A percentile compares a stretch with the other conserved stretches of the same genome.
Evolutionary conservation across 2,329 filamentous ascomycete genomes (phyloP).

Genomic region (Arthrobotrys megalospora): DNA sequence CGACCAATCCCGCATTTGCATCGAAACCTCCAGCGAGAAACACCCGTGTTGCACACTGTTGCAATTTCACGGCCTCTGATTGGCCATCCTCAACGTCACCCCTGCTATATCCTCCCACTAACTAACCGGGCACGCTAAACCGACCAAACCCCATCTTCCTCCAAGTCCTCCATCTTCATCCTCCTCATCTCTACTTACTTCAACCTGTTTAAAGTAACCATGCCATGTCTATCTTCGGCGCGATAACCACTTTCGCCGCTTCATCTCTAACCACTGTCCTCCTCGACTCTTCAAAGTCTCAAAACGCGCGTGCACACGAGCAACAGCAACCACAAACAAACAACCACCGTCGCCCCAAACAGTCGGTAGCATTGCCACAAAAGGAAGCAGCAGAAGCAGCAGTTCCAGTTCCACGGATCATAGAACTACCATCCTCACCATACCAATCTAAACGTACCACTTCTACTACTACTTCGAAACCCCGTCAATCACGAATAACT

Average conservation of each 20-base stretch:
- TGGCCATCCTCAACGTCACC: background rate
- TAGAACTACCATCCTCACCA: constrained; percentile 30
- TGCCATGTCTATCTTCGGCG: constrained; percentile 51
- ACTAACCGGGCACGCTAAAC: background rate
- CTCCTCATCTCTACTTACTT: background rate
- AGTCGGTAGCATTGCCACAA: constrained; percentile 4
- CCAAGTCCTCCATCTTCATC: background rate
- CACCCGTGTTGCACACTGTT: background rate
- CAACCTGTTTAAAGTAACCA: no score
- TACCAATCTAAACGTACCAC: background rate
- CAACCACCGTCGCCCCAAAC: constrained; percentile 5
- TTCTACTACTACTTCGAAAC: background rate
- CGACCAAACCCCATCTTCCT: background rate
- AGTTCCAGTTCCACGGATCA: constrained; percentile 9
- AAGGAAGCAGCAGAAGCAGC: background rate
- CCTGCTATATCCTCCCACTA: background rate
- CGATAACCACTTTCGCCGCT: constrained; percentile 39
- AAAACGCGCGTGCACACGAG: constrained; percentile 18
- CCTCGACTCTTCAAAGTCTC: constrained; percentile 10
- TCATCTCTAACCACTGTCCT: constrained; percentile 29
- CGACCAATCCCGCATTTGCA: no score
- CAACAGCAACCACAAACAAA: constrained; percentile 16
- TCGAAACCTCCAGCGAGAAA: no score
- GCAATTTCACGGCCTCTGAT: background rate
- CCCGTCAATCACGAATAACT: background rate